Evolutionary conservation across 257 asterid genomes (phyloP).

Genomic region (Voacanga thouarsii): DNA sequence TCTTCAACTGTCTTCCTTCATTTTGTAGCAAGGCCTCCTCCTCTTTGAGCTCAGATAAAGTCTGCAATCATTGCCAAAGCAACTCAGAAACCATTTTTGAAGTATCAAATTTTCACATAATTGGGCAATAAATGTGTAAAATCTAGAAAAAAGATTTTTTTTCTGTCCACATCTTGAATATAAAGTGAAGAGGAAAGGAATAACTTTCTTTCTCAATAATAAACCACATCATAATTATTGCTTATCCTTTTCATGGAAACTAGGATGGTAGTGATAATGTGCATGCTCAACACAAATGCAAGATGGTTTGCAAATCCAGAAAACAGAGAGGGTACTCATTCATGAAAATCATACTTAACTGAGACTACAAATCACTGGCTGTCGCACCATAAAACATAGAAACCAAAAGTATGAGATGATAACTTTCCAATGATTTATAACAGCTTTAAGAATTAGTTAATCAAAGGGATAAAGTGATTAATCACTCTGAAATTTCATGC

Average conservation of each 20-base stretch:
- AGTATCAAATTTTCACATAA: neutral
- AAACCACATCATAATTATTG: neutral
- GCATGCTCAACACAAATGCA: neutral
- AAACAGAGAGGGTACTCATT: neutral
- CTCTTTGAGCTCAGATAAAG: conserved; percentile 58
- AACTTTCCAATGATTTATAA: neutral
- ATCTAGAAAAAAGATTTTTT: neutral
- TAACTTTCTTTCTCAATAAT: neutral
- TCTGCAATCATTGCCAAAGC: conserved; percentile 36
- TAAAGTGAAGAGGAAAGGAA: too few species aligned
- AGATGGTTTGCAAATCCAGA: neutral
- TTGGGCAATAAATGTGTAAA: neutral
- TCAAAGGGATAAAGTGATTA: neutral
- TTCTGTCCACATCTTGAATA: neutral
- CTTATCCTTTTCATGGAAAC: neutral
- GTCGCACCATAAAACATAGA: neutral
- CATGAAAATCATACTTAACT: neutral
- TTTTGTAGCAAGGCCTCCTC: conserved; percentile 46
- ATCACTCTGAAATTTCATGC: neutral
- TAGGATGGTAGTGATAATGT: neutral
- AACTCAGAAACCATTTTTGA: neutral
- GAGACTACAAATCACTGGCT: neutral
- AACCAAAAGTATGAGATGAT: neutral
- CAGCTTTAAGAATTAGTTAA: neutral
- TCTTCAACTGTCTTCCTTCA: conserved; percentile 64